Percentiles rank a stretch among this genome's conserved stretches.
Evolutionary conservation across 805 yeast species (phyloP).

Genomic region (Isabelozyma pseudorhagii): DNA sequence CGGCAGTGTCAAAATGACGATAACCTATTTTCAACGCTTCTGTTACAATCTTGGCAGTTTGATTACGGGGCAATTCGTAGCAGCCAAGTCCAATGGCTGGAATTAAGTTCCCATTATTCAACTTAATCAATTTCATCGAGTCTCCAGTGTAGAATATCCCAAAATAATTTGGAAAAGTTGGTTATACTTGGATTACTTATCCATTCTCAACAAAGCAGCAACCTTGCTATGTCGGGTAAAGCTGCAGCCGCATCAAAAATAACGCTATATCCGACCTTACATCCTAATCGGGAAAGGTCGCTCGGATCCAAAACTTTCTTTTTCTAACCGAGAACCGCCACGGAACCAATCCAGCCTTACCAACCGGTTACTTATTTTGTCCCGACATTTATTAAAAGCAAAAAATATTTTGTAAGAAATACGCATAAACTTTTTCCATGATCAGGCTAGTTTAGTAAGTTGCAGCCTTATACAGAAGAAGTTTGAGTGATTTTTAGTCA

Average conservation of each 20-base stretch:
- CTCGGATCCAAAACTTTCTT: background rate
- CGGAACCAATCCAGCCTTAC: background rate
- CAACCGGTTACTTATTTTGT: background rate
- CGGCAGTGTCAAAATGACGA: conserved; percentile 75
- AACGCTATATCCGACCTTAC: background rate
- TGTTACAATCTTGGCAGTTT: conserved; percentile 42
- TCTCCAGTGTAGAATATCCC: no score
- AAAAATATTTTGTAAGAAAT: no score
- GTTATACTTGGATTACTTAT: no score
- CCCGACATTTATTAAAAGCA: background rate
- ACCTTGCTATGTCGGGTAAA: no score
- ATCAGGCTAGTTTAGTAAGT: background rate
- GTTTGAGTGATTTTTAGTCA: background rate
- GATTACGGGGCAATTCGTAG: conserved; percentile 36
- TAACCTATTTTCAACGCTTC: conserved; percentile 65
- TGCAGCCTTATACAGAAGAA: background rate
- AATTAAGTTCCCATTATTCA: conserved; percentile 30
- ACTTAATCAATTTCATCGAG: conserved; percentile 9
- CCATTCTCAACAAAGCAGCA: no score
- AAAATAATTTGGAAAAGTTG: background rate
- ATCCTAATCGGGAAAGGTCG: background rate
- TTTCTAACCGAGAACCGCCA: background rate
- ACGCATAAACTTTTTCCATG: background rate
- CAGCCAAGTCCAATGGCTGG: conserved; percentile 52
- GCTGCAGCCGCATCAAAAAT: background rate